Conservation (phyloP, 306 rosid genomes). For the Adenanthera pavonina region DNA sequence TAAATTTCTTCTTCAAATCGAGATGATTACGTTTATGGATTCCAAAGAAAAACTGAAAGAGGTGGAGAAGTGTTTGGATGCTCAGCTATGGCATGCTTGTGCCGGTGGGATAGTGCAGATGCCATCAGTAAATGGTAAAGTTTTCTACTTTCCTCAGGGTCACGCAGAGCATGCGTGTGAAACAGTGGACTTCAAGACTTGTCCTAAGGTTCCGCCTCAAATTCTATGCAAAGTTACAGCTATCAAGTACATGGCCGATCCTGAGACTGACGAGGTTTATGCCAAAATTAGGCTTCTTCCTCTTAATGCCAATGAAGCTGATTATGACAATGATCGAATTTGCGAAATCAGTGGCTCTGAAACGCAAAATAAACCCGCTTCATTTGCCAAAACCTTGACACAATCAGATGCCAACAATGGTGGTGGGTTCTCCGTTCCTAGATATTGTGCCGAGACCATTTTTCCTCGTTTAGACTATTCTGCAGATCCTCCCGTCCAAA, state of each 20-base stretch:
- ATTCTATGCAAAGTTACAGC: constrained; percentile 65
- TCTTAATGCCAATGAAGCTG: constrained; percentile 40
- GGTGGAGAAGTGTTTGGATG: constrained; percentile 66
- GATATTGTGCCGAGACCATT: constrained; percentile 93
- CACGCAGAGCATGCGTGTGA: constrained; percentile 82
- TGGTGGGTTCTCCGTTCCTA: constrained; percentile 95
- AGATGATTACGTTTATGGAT: constrained; percentile 72
- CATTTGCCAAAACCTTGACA: constrained; percentile 91
- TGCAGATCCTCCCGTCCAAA: constrained; percentile 90
- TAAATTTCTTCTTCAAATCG: neutral
- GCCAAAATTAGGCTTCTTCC: constrained; percentile 72
- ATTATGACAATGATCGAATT: constrained; percentile 53
- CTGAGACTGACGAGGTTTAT: constrained; percentile 85
- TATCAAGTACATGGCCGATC: constrained; percentile 84
- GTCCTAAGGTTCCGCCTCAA: constrained; percentile 64
- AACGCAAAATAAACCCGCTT: constrained; percentile 70
- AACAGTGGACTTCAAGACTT: constrained; percentile 58
- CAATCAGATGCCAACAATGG: constrained; percentile 98
- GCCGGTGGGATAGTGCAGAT: constrained; percentile 95
- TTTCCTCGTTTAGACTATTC: constrained; percentile 88
- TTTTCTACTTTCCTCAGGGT: constrained; percentile 79
- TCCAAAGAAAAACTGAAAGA: constrained; percentile 67
- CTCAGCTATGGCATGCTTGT: constrained; percentile 89
- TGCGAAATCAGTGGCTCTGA: constrained; percentile 61
- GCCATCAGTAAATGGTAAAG: constrained; percentile 70